A percentile compares a stretch with the other conserved stretches of the same genome.
These are phyloP conservation scores for Zymoseptoria passerinii DNA, from an alignment of 2,329 filamentous ascomycete species.

Conservation along the genomic window DNA sequence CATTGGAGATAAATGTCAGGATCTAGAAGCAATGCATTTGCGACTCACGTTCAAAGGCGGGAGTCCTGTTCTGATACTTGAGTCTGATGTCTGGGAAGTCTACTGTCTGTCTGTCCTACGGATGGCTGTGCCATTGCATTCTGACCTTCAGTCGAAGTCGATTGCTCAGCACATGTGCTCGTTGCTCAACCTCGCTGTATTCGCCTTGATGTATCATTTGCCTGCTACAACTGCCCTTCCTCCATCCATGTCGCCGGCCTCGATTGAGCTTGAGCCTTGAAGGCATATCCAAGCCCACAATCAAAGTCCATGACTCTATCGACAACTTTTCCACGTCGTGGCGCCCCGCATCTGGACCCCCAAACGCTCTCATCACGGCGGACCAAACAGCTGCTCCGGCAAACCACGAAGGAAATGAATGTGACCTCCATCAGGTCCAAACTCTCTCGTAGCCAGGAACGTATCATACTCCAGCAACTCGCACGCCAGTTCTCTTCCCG, in stretches of 20 bases:
- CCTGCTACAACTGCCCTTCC: neutral
- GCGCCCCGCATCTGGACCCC: neutral
- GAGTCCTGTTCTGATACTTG: neutral
- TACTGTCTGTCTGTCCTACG: neutral
- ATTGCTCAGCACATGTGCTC: neutral
- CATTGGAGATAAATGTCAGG: neutral
- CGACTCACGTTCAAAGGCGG: neutral
- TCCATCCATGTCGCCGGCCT: neutral
- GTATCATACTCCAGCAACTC: neutral
- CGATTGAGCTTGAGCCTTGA: too few relatives aligned
- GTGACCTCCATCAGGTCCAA: neutral
- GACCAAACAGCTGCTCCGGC: neutral
- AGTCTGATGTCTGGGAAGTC: neutral
- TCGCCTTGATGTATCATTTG: neutral
- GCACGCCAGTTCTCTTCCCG: neutral
- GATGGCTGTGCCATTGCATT: neutral
- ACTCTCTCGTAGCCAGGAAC: neutral
- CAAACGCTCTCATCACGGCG: neutral
- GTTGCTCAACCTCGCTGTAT: neutral
- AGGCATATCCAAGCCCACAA: neutral
- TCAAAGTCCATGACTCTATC: neutral
- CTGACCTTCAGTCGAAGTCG: neutral
- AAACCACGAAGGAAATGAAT: neutral
- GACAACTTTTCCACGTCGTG: neutral
- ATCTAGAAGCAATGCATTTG: neutral